Conservation (phyloP, 495 filamentous ascomycete species). For the Hypomontagnella submonticulosa region DNA sequence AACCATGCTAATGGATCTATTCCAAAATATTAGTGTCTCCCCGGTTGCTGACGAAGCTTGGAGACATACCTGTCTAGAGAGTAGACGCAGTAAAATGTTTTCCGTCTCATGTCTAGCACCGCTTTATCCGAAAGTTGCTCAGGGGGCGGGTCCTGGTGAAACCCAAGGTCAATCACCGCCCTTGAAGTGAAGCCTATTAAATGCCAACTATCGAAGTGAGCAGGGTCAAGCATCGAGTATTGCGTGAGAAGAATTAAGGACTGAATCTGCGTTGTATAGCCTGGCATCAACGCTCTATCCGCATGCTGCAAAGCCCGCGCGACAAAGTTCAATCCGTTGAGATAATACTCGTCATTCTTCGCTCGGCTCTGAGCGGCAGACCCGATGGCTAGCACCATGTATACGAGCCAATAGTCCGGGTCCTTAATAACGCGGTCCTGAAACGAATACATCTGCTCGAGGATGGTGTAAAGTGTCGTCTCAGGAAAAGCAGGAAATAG, state of each 20-base stretch:
- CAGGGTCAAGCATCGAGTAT: slow-evolving; percentile 87
- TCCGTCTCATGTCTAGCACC: slow-evolving; percentile 77
- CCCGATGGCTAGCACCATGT: slow-evolving; percentile 87
- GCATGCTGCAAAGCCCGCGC: slow-evolving; percentile 76
- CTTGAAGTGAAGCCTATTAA: slow-evolving; percentile 87
- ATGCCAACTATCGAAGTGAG: slow-evolving; percentile 91
- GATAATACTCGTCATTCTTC: slow-evolving; percentile 70
- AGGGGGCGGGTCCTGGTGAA: slow-evolving; percentile 87
- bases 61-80: slow-evolving; percentile 84
- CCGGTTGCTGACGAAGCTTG: slow-evolving; percentile 3
- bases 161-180: slow-evolving; percentile 84
- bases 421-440: slow-evolving; percentile 70
- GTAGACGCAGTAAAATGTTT: slow-evolving; percentile 88
- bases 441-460: slow-evolving; percentile 80
- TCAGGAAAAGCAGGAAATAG: slow-evolving; percentile 85
- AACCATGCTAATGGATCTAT: slow-evolving; percentile 81
- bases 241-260: slow-evolving; percentile 84
- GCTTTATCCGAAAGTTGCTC: slow-evolving; percentile 68
- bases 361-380: slow-evolving; percentile 76
- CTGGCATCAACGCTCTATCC: slow-evolving; percentile 83
- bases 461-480: slow-evolving; percentile 74
- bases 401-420: slow-evolving; percentile 84
- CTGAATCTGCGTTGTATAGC: slow-evolving; percentile 83
- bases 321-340: slow-evolving; percentile 72
- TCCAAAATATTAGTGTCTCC: slow-evolving; percentile 14